Conservation (phyloP, 2,329 filamentous ascomycete species). For the Mariannaea elegans region DNA sequence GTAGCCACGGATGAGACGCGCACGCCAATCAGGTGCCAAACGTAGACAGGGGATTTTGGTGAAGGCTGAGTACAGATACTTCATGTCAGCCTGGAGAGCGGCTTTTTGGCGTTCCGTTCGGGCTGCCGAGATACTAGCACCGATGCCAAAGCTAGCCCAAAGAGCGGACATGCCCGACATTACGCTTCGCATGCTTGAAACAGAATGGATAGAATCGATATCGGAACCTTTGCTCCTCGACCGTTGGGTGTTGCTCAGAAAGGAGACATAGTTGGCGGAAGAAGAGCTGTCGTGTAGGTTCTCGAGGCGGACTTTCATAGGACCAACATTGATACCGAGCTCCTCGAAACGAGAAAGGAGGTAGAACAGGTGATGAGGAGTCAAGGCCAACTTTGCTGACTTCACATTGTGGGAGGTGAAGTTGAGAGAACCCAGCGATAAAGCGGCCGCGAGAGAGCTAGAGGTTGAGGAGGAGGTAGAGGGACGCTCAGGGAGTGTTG, state of each 20-base stretch:
- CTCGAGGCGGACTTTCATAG: slow-evolving; percentile 95
- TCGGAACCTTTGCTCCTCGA: slow-evolving; percentile 83
- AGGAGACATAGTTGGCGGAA: slow-evolving; percentile 94
- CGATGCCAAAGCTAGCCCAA: slow-evolving; percentile 88
- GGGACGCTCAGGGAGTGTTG: slow-evolving; percentile 66
- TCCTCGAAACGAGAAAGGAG: slow-evolving; percentile 95
- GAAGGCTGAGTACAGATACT: slow-evolving; percentile 97
- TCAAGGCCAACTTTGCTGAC: slow-evolving; percentile 89
- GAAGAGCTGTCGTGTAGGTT: slow-evolving; percentile 90
- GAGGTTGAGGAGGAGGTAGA: slow-evolving; percentile 75
- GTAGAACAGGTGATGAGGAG: slow-evolving; percentile 96
- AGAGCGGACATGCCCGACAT: slow-evolving; percentile 96
- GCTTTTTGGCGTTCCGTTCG: slow-evolving; percentile 91
- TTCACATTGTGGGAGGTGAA: slow-evolving; percentile 88
- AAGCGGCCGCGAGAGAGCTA: slow-evolving; percentile 80
- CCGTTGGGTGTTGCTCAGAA: slow-evolving; percentile 80
- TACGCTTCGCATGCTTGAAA: slow-evolving; percentile 95
- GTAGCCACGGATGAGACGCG: slow-evolving; percentile 88
- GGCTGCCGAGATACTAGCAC: slow-evolving; percentile 79
- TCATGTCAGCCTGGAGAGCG: slow-evolving; percentile 84
- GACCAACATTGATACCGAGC: slow-evolving; percentile 86
- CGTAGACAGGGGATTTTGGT: slow-evolving; percentile 96
- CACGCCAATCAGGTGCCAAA: slow-evolving; percentile 91
- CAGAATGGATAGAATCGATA: slow-evolving; percentile 90
- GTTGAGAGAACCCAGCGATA: slow-evolving; percentile 85